Evolutionary conservation across 805 yeast genomes (phyloP), one percentile per base, ranked within the genome.

Genomic region (Starmera quercuum): DNA sequence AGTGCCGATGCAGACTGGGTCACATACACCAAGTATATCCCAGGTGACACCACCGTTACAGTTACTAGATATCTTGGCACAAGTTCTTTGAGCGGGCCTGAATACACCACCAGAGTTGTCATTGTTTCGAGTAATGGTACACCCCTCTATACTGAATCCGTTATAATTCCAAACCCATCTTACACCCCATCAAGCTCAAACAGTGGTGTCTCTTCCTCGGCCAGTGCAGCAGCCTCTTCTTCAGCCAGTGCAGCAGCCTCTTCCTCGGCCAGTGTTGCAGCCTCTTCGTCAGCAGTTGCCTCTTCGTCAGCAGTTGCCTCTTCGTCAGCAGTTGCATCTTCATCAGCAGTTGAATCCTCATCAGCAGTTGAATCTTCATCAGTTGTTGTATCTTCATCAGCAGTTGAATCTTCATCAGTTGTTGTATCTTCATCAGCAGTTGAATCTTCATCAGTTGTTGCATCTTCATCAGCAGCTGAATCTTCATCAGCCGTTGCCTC

Each of bases 281-380:
- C 22, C 22, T 19, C 31, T 14, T 19, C 37, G 18, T 17, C 23
- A 19, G 14, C 20, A 20, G 23, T 27, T 20, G 21, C 26, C 9
- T 15, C 37, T 11, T 28, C 23, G 15, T 16, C 32, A 5, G 23
- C 32, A 20, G 31, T 12, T 11, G 28, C 22, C 22, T 19, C 31
- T 14, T 19, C 37, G 18, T 17, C 23, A 19, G 14, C 20, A 20
- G 10, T 19, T 14, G 7, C 15, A 7, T 10, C 16, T 14, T 15
- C 18, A 21, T 17, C 27, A 10, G 21, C 38, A 21, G 23, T 21
- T 21, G 23, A 21, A 21, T 9, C 23, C 11, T 21, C 23, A 21
- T 9, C 23, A 21, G 23, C 23, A 21, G 11, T 11, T 21, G 11
- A 21, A 21, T 9, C 23, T n/a, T n/a, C n/a, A n/a, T n/a, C n/a